Conservation (phyloP, 192 early-diverging fungal genomes). For the Backusella psychrophila region DNA sequence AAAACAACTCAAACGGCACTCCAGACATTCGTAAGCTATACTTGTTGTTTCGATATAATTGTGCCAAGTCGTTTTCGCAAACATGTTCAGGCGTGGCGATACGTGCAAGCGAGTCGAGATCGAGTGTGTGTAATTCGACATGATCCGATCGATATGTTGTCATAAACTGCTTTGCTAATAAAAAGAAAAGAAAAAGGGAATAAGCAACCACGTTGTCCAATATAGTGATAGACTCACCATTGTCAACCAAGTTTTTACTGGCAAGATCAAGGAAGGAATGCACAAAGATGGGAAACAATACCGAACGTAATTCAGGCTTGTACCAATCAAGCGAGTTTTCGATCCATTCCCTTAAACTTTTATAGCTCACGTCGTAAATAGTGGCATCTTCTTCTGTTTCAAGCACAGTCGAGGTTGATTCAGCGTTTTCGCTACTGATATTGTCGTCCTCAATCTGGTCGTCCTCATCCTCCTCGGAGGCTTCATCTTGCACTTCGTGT, state of each 20-base stretch:
- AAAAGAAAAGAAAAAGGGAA: background rate
- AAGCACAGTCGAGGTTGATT: slow-evolving; percentile 17
- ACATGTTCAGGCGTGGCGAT: slow-evolving; percentile 77
- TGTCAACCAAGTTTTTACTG: slow-evolving; percentile 42
- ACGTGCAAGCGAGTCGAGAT: slow-evolving; percentile 65
- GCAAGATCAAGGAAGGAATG: slow-evolving; percentile 90
- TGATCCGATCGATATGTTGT: slow-evolving; percentile 76
- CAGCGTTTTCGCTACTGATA: background rate
- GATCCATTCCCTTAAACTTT: slow-evolving; percentile 79
- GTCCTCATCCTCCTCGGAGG: background rate
- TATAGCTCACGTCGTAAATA: slow-evolving; percentile 80
- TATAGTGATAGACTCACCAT: slow-evolving; percentile 39
- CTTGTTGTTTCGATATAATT: slow-evolving; percentile 77
- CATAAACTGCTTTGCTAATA: slow-evolving; percentile 72
- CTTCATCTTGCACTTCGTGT: background rate
- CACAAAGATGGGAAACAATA: slow-evolving; percentile 90
- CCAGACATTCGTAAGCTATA: slow-evolving; percentile 84
- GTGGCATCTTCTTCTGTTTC: slow-evolving; percentile 62
- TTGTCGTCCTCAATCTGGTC: background rate
- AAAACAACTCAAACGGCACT: slow-evolving; percentile 85
- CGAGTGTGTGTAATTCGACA: slow-evolving; percentile 67
- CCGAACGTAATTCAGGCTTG: slow-evolving; percentile 82
- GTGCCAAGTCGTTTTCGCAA: slow-evolving; percentile 77
- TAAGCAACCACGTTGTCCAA: background rate
- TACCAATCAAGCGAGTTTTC: slow-evolving; percentile 94